A percentile compares a stretch with the other conserved stretches of the same genome.
Evolutionary conservation across 768 basidiomycete species (phyloP).

Genomic region (Sarcodon aspratus): DNA sequence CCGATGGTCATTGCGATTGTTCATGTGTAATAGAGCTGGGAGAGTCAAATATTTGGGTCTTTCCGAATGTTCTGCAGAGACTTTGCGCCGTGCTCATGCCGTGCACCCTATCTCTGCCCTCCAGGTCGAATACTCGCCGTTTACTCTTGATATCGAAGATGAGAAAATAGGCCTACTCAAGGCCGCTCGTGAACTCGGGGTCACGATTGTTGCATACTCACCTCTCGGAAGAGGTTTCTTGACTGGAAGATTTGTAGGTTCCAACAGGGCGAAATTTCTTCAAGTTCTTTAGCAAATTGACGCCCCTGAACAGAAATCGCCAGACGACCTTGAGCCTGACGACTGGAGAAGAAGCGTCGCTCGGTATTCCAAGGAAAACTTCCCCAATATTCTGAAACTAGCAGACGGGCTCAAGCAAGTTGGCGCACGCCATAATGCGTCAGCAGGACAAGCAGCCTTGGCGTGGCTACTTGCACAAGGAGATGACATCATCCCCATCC

Average conservation of each 20-base stretch:
- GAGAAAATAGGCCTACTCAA: slow-evolving; percentile 19
- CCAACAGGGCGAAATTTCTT: background rate
- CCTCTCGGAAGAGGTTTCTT: slow-evolving; percentile 39
- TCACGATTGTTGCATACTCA: slow-evolving; percentile 29
- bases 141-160: slow-evolving; percentile 23
- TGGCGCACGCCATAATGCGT: slow-evolving; percentile 13
- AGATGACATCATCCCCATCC: slow-evolving; percentile 17
- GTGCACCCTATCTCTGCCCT: slow-evolving; percentile 25
- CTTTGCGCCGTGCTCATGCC: slow-evolving; percentile 24
- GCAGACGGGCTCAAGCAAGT: slow-evolving; percentile 9
- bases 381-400: slow-evolving; percentile 22
- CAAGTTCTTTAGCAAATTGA: background rate
- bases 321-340: slow-evolving; percentile 25
- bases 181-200: slow-evolving; percentile 27
- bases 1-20: slow-evolving; percentile 17
- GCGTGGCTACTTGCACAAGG: slow-evolving; percentile 18
- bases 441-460: slow-evolving; percentile 22
- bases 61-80: slow-evolving; percentile 20
- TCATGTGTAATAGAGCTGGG: slow-evolving; percentile 12
- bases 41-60: slow-evolving; percentile 25
- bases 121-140: slow-evolving; percentile 26
- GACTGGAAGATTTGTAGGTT: slow-evolving; percentile 30
- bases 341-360: slow-evolving; percentile 20
- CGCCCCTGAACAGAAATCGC: slow-evolving; percentile 18
- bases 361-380: slow-evolving; percentile 18